phyloP scores from a whole-genome alignment of 2,329 filamentous ascomycete species.

The Ceratocystis harringtonii region DNA sequence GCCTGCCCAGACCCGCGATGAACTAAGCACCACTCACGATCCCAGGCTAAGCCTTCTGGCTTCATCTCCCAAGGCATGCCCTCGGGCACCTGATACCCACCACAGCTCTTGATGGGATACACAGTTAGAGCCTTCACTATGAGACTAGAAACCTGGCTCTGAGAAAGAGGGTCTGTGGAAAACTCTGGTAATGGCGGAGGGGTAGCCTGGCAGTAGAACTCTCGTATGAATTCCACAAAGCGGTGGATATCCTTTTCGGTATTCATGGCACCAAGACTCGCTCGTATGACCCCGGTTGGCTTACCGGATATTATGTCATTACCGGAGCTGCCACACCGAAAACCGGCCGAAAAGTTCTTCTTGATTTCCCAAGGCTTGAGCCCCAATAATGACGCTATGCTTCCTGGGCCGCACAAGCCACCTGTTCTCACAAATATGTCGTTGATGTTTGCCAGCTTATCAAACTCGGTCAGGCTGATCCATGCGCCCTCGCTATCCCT shows the following conservation, averaged over 20 bases:
- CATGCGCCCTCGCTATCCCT: constrained; percentile 53
- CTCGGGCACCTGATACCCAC: constrained; percentile 54
- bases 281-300: constrained; percentile 72
- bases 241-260: constrained; percentile 55
- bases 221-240: constrained; percentile 56
- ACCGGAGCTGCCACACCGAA: constrained; percentile 62
- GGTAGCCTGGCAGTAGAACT: constrained; percentile 30
- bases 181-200: not conserved
- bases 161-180: not conserved
- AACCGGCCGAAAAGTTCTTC: constrained; percentile 69
- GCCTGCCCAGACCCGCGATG: constrained; percentile 73
- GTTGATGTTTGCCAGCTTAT: constrained; percentile 67
- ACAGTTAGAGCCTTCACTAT: constrained; percentile 51
- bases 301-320: constrained; percentile 71
- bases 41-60: constrained; percentile 77
- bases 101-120: constrained; percentile 92
- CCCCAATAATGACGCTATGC: constrained; percentile 56
- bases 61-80: constrained; percentile 58
- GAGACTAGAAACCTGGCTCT: constrained; percentile 3
- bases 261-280: constrained; percentile 84
- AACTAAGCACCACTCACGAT: constrained; percentile 90
- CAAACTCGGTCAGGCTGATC: constrained; percentile 70
- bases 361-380: constrained; percentile 70
- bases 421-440: constrained; percentile 77
- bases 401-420: constrained; percentile 82